Base-by-base conservation (phyloP, 2,329 filamentous ascomycete genomes). In the Neocucurbitaria cava region DNA sequence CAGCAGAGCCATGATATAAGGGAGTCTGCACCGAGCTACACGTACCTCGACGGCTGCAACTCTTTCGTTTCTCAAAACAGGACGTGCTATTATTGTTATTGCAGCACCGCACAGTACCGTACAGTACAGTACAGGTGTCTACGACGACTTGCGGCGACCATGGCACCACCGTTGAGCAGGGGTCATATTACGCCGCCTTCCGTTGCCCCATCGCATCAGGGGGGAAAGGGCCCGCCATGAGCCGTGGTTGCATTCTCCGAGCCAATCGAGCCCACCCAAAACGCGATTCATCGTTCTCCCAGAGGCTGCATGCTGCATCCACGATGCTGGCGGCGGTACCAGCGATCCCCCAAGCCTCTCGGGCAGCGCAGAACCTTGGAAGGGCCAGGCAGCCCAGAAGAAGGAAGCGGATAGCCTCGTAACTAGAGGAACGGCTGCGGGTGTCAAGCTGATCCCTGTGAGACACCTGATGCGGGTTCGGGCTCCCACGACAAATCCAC, bases 101-200 rank as follows among this genome's bases (percentile, higher is more conserved):
- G n/a, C n/a, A n/a, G n/a, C n/a, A n/a, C n/a, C n/a, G n/a, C n/a
- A n/a, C n/a, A n/a, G n/a, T n/a, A n/a, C n/a, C n/a, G n/a, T n/a
- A n/a, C n/a, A n/a, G n/a, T n/a, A n/a, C n/a, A n/a, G 24, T 26
- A 26, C 9, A 9, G 24, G 9, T 26, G 24, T 26, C 24, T 26
- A 9, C 24, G 24, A 26, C 31, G 31, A 35, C 31, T 17, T 35
- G 5, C 31, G 7, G 36, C 36, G 55, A n/a, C n/a, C n/a, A n/a
- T n/a, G n/a, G n/a, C n/a, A n/a, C n/a, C 52, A 49, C 55, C 44
- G 55, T 58, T 55, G 47, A 33, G 44, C 52, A 55, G 52, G 55
- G 55, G 49, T 58, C 18, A 20, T 31, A 41, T 45, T 38, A 54
- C 47, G 52, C 55, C 55, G 35, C 48, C 52, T 54, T 50, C 54